Percentiles rank a stretch among this genome's conserved stretches.
phyloP scores from a whole-genome alignment of 108 stramenopile species.

The Hondaea fermentalgiana region DNA sequence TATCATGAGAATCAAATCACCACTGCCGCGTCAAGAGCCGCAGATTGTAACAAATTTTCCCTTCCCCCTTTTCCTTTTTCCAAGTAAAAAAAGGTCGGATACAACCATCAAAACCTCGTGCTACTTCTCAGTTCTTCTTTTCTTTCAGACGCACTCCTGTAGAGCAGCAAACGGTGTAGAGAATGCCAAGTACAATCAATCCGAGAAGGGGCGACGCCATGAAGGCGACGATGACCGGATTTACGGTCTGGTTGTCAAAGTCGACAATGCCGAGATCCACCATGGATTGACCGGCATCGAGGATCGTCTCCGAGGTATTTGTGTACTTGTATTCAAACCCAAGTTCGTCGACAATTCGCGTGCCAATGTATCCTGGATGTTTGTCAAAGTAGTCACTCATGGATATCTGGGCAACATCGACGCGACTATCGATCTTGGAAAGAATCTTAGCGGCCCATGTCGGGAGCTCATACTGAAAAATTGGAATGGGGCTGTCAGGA shows the following conservation, averaged over 20 bases:
- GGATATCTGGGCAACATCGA: background rate
- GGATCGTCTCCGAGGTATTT: background rate
- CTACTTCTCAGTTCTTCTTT: background rate
- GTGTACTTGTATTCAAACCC: background rate
- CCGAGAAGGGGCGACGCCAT: background rate
- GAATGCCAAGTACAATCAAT: background rate
- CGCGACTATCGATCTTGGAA: background rate
- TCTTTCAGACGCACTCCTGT: background rate
- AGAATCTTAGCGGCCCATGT: background rate
- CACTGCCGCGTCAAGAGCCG: too few species aligned
- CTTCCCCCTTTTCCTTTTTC: too few species aligned
- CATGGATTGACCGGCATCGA: background rate
- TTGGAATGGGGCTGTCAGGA: background rate
- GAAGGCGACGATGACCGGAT: background rate
- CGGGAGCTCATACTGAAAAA: background rate
- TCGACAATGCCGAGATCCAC: background rate
- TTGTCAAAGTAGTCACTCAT: background rate
- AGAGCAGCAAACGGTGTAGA: background rate
- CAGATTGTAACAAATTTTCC: too few species aligned
- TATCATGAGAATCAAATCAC: too few species aligned
- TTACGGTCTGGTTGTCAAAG: background rate
- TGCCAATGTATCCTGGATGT: background rate
- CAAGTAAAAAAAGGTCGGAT: too few species aligned
- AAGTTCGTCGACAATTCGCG: background rate
- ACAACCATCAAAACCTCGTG: too few species aligned